Conservation (phyloP, 2,329 filamentous ascomycete species). For the Scopulariopsis brevicaulis region DNA sequence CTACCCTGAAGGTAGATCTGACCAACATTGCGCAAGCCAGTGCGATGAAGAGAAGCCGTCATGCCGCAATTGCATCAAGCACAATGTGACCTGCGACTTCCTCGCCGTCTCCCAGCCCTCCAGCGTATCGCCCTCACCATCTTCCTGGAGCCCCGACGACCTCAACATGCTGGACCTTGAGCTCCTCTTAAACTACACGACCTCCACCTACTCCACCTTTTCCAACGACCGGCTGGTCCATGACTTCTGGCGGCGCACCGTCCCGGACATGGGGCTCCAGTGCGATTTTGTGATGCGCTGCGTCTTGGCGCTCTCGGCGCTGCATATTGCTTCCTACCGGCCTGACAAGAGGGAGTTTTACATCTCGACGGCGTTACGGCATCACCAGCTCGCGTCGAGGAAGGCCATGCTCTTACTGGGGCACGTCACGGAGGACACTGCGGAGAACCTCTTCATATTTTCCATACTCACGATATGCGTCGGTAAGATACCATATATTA, state of each 20-base stretch:
- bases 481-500: constrained; percentile 9
- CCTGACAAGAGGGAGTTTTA: neutral
- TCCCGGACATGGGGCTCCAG: constrained; percentile 31
- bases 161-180: constrained; percentile 36
- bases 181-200: constrained; percentile 39
- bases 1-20: neutral
- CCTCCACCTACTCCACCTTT: constrained; percentile 34
- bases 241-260: constrained; percentile 32
- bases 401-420: constrained; percentile 15
- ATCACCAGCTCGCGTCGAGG: constrained; percentile 18
- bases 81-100: constrained; percentile 15
- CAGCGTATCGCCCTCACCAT: constrained; percentile 6
- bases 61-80: constrained; percentile 15
- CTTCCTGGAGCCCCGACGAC: constrained; percentile 12
- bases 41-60: constrained; percentile 15
- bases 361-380: neutral
- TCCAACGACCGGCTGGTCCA: constrained; percentile 26
- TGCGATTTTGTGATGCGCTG: constrained; percentile 36
- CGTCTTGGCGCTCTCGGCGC: constrained; percentile 35
- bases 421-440: constrained; percentile 9
- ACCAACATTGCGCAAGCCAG: neutral
- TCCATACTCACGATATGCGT: constrained; percentile 21
- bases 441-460: constrained; percentile 16
- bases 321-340: constrained; percentile 27
- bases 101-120: neutral